Percentiles rank a stretch among this genome's conserved stretches.
Conservation (phyloP, 192 early-diverging fungal genomes). For the Funneliformis mosseae region DNA sequence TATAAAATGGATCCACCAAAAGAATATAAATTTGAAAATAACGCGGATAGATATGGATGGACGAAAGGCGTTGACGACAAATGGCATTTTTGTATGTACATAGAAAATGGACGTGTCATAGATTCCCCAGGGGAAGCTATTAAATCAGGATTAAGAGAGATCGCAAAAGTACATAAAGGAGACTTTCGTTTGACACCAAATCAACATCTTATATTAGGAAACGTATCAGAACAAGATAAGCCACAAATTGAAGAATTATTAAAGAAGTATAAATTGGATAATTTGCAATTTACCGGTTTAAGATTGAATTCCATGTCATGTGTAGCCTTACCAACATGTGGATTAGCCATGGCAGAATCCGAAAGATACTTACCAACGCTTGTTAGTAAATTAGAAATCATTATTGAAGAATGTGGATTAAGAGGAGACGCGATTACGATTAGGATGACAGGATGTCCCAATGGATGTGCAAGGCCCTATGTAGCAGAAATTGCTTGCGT, state of each 20-base stretch:
- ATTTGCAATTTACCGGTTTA: conserved; percentile 76
- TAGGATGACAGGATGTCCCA: conserved; percentile 99
- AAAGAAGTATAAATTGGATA: conserved; percentile 80
- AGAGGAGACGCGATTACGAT: conserved; percentile 89
- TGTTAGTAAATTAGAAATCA: conserved; percentile 75
- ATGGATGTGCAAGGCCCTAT: conserved; percentile 94
- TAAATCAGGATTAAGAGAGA: conserved; percentile 78
- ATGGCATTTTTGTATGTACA: conserved; percentile 86
- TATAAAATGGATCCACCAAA: conserved; percentile 67
- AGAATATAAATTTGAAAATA: conserved; percentile 80
- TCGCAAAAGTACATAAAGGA: conserved; percentile 74
- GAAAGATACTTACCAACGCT: conserved; percentile 92
- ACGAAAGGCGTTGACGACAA: conserved; percentile 64
- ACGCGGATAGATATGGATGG: conserved; percentile 97
- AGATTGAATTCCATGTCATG: conserved; percentile 94
- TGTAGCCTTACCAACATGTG: conserved; percentile 94
- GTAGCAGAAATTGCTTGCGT: conserved; percentile 95
- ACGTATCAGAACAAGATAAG: conserved; percentile 73
- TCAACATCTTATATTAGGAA: conserved; percentile 86
- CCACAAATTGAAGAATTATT: conserved; percentile 69
- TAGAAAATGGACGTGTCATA: conserved; percentile 91
- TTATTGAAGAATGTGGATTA: conserved; percentile 81
- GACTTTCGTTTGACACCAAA: conserved; percentile 91
- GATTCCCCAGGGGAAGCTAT: conserved; percentile 72
- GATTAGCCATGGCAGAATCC: conserved; percentile 94